phyloP scores from a whole-genome alignment of 2,329 filamentous ascomycete genomes.

The Onygenales sp. region DNA sequence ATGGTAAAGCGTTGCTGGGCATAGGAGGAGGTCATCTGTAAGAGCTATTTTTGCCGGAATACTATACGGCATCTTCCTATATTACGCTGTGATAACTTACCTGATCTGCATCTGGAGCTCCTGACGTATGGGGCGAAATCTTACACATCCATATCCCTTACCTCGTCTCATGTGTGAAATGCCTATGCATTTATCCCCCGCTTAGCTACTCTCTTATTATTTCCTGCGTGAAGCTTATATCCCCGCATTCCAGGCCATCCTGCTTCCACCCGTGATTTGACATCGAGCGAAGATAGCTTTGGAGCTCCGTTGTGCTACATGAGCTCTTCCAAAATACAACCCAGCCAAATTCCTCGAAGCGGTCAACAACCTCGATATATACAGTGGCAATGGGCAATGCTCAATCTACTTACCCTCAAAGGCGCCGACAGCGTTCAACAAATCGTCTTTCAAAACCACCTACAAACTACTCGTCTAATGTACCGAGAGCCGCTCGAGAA shows the following conservation, averaged over 20 bases:
- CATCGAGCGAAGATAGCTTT: not conserved
- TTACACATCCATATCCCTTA: not conserved
- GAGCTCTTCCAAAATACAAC: not conserved
- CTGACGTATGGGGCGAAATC: not conserved
- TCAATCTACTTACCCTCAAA: constrained; percentile 23
- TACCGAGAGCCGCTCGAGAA: constrained; percentile 8
- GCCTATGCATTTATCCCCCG: not conserved
- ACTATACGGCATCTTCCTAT: not conserved
- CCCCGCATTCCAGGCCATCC: not conserved
- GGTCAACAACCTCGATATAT: not conserved
- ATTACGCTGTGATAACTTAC: not conserved
- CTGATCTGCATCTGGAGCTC: not conserved
- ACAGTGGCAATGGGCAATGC: constrained; percentile 25
- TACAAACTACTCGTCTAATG: constrained; percentile 16
- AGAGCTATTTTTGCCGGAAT: not conserved
- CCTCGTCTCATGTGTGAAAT: not conserved
- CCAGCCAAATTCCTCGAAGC: not conserved
- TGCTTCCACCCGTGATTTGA: not conserved
- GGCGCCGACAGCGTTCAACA: constrained; percentile 21
- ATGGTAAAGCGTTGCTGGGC: not conserved
- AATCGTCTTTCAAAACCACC: constrained; percentile 30
- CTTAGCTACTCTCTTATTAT: not conserved
- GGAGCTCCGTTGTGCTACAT: not conserved
- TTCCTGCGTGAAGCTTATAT: not conserved
- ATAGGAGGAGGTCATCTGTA: not conserved